A percentile compares a stretch with the other conserved stretches of the same genome.
phyloP scores from a whole-genome alignment of 2,329 filamentous ascomycete genomes.

The Cordyceps fumosorosea region DNA sequence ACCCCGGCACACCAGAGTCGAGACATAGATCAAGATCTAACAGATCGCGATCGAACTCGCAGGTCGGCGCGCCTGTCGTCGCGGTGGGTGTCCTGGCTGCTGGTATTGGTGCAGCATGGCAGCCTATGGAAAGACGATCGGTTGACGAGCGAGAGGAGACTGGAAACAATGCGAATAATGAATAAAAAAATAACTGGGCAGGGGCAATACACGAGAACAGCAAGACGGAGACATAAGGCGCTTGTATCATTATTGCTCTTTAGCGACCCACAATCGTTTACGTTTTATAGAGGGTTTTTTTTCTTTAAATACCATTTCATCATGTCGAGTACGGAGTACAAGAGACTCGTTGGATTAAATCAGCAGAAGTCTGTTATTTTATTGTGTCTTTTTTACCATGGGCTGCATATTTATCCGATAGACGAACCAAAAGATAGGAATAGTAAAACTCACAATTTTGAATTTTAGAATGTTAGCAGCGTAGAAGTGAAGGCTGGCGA shows the following conservation, averaged over 20 bases:
- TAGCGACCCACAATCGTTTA: background rate
- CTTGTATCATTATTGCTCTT: background rate
- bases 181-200: background rate
- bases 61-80: constrained; percentile 66
- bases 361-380: background rate
- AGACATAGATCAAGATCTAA: constrained; percentile 61
- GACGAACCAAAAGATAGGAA: background rate
- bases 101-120: constrained; percentile 70
- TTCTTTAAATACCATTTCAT: background rate
- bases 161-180: constrained; percentile 3
- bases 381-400: background rate
- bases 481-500: no score
- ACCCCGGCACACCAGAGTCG: constrained; percentile 50
- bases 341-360: background rate
- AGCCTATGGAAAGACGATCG: constrained; percentile 52
- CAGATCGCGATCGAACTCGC: constrained; percentile 61
- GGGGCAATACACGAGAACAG: background rate
- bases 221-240: constrained; percentile 8
- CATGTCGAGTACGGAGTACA: background rate
- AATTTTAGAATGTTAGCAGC: no score
- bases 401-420: background rate
- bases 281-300: background rate
- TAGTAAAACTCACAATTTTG: no score
- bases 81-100: constrained; percentile 81
- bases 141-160: constrained; percentile 20